Evolutionary conservation across 176 grass and related monocot species (phyloP).

Genomic region (Aechmea fasciata): DNA sequence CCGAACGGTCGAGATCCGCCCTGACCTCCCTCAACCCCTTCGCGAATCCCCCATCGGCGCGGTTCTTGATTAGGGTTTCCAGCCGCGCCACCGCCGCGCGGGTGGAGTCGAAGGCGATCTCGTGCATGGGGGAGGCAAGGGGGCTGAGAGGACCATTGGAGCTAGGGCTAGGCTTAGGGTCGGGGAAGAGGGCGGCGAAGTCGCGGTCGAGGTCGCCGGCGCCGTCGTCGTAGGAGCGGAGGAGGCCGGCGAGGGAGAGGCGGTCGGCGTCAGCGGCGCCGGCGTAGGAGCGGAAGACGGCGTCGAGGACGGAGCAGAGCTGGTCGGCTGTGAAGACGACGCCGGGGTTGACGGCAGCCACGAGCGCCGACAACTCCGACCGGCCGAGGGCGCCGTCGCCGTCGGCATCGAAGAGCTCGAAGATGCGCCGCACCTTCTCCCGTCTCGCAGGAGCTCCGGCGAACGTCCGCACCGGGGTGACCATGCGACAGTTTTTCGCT

Average conservation of each 20-base stretch:
- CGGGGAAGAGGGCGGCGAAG: constrained; percentile 63
- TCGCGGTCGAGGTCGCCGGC: constrained; percentile 91
- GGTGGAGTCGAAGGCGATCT: not conserved
- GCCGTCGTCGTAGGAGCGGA: constrained; percentile 87
- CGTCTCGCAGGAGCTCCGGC: constrained; percentile 31
- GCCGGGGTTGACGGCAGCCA: constrained; percentile 67
- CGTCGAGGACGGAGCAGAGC: constrained; percentile 86
- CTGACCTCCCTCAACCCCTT: not conserved
- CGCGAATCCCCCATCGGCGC: not conserved
- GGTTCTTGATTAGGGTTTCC: not conserved
- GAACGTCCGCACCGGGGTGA: not conserved
- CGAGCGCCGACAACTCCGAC: constrained; percentile 75
- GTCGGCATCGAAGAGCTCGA: constrained; percentile 79
- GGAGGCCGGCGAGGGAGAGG: constrained; percentile 62
- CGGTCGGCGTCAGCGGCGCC: constrained; percentile 36
- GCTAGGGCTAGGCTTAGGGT: not conserved
- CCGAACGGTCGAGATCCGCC: not conserved
- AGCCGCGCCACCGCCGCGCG: not conserved
- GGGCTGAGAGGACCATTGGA: not conserved
- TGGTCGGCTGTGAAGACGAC: constrained; percentile 89
- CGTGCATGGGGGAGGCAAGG: not conserved
- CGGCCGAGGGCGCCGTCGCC: constrained; percentile 79
- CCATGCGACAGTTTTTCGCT: not conserved
- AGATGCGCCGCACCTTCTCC: constrained; percentile 80
- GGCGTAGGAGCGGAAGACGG: constrained; percentile 88